These are phyloP conservation scores for Penicillium vulpinum DNA, from an alignment of 2,329 filamentous ascomycete species.

Conservation along the genomic window DNA sequence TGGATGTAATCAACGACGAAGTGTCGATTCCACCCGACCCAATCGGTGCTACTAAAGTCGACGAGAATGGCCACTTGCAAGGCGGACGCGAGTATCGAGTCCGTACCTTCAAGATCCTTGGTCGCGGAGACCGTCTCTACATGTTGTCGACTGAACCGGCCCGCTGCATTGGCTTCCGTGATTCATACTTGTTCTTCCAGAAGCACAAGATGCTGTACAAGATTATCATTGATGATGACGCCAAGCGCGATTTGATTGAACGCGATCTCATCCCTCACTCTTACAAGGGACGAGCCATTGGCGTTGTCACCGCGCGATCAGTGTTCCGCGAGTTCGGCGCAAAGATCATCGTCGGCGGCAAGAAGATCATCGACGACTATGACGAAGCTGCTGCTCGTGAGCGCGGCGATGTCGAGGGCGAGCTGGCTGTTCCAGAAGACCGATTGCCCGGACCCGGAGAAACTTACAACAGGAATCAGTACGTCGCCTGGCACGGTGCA, in stretches of 20 bases:
- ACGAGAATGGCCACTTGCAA: conserved; percentile 79
- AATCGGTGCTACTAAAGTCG: conserved; percentile 90
- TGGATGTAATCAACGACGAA: conserved; percentile 89
- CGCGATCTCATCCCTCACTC: conserved; percentile 94
- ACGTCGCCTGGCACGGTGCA: conserved; percentile 96
- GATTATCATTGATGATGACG: conserved; percentile 96
- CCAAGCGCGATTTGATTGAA: conserved; percentile 94
- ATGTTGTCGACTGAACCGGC: conserved; percentile 98
- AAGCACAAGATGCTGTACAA: conserved; percentile 97
- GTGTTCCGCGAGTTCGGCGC: conserved; percentile 97
- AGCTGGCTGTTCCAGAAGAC: conserved; percentile 88
- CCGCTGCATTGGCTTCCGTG: conserved; percentile 92
- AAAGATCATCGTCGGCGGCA: conserved; percentile 88
- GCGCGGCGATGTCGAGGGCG: conserved; percentile 80
- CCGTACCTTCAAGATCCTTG: conserved; percentile 87
- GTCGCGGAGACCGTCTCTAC: conserved; percentile 82
- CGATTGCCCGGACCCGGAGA: conserved; percentile 71
- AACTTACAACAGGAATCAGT: conserved; percentile 98
- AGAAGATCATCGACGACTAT: conserved; percentile 85
- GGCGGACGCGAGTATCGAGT: conserved; percentile 91
- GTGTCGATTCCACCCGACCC: conserved; percentile 82
- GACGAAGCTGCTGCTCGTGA: conserved; percentile 72
- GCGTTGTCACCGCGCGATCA: conserved; percentile 91
- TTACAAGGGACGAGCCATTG: conserved; percentile 97
- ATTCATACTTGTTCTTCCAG: conserved; percentile 98